Evolutionary conservation across 1,284 basidiomycete genomes (phyloP), one percentile per base, ranked within the genome.

Genomic region (Ceratobasidium sp.): DNA sequence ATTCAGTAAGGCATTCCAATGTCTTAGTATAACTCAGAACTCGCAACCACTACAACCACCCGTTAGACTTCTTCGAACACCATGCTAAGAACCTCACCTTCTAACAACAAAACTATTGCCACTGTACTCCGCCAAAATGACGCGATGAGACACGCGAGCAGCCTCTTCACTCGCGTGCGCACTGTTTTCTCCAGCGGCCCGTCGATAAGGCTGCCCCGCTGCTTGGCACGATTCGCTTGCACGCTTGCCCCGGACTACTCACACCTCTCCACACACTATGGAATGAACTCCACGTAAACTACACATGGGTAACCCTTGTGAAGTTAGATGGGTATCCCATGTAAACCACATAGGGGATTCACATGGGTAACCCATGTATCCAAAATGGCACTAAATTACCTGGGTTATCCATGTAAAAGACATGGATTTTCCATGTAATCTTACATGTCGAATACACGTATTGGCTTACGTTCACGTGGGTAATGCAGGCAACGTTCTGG

Each of bases 201-300:
- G 58, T n/a, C 33, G 5, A 39, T 17, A 37, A 33, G 5, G 15
- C 58, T 2, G 8, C 58, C 35, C 35, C 31, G 11, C n/a, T 45
- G 20, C 11, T n/a, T 35, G 39, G 39, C 39, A 13, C 39, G 33
- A 39, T 42, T 26, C 39, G 39, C 39, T 45, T 20, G 39, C 61
- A 63, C 28, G 37, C 39, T 63, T 63, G 15, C 61, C 39, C 61
- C 61, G 61, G 61, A 63, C 61, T 39, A 39, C 35, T n/a, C 35
- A 23, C 42, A 45, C 42, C 17, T 3, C 49, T 53, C 49, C 23
- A 20, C 49, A 53, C 49, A 23, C 20, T 23, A 10, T 26, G n/a
- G n/a, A n/a, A n/a, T n/a, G n/a, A n/a, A n/a, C n/a, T n/a, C n/a
- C n/a, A n/a, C n/a, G n/a, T n/a, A n/a, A n/a, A n/a, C n/a, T n/a